Base-by-base conservation (phyloP, 2,329 filamentous ascomycete species). In the Neofusicoccum umdonicola region DNA sequence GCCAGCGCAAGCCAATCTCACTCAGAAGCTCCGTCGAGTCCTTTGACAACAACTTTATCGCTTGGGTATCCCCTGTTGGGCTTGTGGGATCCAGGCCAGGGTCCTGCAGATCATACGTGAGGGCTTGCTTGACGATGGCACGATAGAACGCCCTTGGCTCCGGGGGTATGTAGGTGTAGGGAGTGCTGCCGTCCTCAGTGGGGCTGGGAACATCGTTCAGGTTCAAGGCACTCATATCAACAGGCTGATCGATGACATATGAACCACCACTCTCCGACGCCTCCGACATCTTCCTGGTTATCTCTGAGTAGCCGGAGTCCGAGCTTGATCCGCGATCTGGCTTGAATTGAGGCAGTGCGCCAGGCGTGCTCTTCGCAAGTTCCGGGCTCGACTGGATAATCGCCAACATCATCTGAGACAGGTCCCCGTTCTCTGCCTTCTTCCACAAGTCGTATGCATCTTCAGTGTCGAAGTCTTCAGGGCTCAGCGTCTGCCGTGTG, bases 341-440 rank as follows among this genome's bases (percentile, higher is more conserved):
- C 71, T 83, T 83, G 76, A 85, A 82, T 62, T 88, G 81, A 45
- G 85, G 87, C 58, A 91, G 80, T 12, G 83, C 79, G 35, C 82
- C 83, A 1, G 88, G 85, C 3, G 90, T 88, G 68, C 85, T 89
- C 74, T 93, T 96, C 57, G 92, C 90, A 61, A 98, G 82, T 68
- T 94, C 90, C 3, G 93, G 94, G 70, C 91, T 92, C 5, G 90
- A 90, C 66, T 91, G 92, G 45, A 98, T 82, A 68, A 99, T 92
- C 42, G 93, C 91, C 71, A 96, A 84, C 84, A 99, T 95, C 87
- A 98, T 93, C 70, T 95, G 91, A 5, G 93, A 95, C 47, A 99
- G 81, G 70, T 96, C 92, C 12, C 90, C 90, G 3, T 86, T 86
- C 76, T 99, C 95, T n/a, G 88, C 86, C 74, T 91, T 94, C 76